Percentiles rank a stretch among this genome's conserved stretches.
These are phyloP conservation scores for Xylaria sp. DNA, from an alignment of 2,329 filamentous ascomycete species.

Conservation along the genomic window DNA sequence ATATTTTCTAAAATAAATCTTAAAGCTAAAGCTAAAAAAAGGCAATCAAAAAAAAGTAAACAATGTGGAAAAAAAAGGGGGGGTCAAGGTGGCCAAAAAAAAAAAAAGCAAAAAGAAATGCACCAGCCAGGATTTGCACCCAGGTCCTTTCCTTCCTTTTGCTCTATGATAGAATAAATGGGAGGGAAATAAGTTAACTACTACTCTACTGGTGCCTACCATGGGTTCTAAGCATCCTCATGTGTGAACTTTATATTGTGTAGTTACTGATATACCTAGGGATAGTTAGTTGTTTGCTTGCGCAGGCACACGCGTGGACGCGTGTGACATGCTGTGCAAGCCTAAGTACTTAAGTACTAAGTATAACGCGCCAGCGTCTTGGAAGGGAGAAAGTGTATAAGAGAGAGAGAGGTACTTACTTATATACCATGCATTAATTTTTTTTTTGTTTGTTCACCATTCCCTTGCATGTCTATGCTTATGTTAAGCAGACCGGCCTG, in stretches of 20 bases:
- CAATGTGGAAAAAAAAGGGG: neutral
- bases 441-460: neutral
- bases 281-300: slow-evolving; percentile 14
- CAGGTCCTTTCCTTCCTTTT: slow-evolving; percentile 45
- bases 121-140: slow-evolving; percentile 50
- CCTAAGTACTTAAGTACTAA: no score
- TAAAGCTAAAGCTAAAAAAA: neutral
- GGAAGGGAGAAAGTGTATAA: neutral
- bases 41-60: neutral
- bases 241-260: neutral
- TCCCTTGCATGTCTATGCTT: neutral
- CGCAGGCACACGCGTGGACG: neutral
- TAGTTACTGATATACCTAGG: slow-evolving; percentile 2
- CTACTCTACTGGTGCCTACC: slow-evolving; percentile 43
- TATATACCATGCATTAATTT: no score
- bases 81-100: no score
- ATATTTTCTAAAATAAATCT: neutral
- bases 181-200: slow-evolving; percentile 50
- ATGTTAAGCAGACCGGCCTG: neutral
- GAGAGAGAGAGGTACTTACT: no score
- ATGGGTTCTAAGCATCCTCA: neutral
- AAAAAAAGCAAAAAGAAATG: slow-evolving; percentile 36
- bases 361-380: neutral
- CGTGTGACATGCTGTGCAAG: neutral
- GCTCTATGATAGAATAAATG: slow-evolving; percentile 8